Base-by-base conservation (phyloP, 768 basidiomycete genomes). In the Udeniomyces megalosporus region DNA sequence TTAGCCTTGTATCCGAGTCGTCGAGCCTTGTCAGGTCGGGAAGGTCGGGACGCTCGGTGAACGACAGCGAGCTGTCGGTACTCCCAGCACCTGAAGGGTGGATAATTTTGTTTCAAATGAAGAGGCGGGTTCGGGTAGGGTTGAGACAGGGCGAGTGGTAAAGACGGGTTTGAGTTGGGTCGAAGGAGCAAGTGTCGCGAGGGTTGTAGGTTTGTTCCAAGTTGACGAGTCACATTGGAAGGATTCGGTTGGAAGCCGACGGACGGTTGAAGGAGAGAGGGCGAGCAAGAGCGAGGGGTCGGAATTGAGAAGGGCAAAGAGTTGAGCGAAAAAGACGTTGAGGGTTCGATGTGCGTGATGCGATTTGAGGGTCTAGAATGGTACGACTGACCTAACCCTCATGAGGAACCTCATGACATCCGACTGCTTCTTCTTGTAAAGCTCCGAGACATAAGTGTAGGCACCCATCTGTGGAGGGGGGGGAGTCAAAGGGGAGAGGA, bases 1-100 rank as follows among this genome's bases (percentile, higher is more conserved):
- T 99, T 99, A 75, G 95, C 91, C 80, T 96, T 99, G 84, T 97
- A 99, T 53, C 95, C 95, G 66, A 99, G 80, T 68, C 92, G 85
- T 74, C 95, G 87, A 67, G 95, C 95, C 80, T 96, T 99, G 80
- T 99, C 95, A 60, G 95, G 95, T 72, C 95, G 87, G 51, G 93
- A 96, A 51, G 95, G 93, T 66, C 93, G 88, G 67, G 92, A 91
- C 50, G 92, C 93, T 70, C 95, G 87, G 80, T 97, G 93, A 74
- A 96, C 88, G 69, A 99, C 90, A 70, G 95, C 90, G 71, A 97
- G 78, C 75, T 99, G 95, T 68, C 95, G 87, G 79, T 91, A 95
- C 74, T 96, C 92, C 92, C 92, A 95, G 82, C 90, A 93, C 70
- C 87, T 89, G 60, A 31, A 4, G 20, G 49, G n/a, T n/a, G n/a